Evolutionary conservation across 257 asterid genomes (phyloP), one percentile per base, ranked within the genome.

Genomic region (Prunella vulgaris): DNA sequence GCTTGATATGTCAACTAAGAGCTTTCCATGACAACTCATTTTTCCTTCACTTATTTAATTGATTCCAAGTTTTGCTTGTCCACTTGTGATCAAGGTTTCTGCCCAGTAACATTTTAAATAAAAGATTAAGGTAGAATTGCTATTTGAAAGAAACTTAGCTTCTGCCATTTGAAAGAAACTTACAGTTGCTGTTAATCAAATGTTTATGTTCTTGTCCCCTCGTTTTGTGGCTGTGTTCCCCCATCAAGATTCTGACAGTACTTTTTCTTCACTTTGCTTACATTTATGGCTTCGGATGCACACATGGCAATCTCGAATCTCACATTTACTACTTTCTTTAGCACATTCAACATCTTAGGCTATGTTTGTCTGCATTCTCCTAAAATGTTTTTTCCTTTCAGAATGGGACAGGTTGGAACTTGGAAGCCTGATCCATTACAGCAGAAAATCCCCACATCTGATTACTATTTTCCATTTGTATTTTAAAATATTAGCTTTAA

Each of bases 331-430:
- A n/a, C 54, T 58, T 28, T 49, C 68, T 5, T 30, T 14, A 60
- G 73, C 60, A 60, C 38, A 63, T 64, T 8, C 69, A 56, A 67
- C 58, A 21, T 30, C 38, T 56, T 5, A 27, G 22, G 17, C 54
- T 38, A 6, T 28, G 61, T 51, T 37, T 38, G 56, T 24, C 66
- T 69, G 59, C 30, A 40, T 40, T 38, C 8, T 57, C 64, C 38
- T 21, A 52, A 25, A 68, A 21, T 67, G 65, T 58, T 25, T 42
- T 21, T 32, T n/a, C 37, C 24, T 13, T 21, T 30, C 73, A n/a
- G 48, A 44, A 64, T 37, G 68, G 32, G 60, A 53, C 35, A 58
- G 66, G 37, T 46, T 68, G 49, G 24, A 54, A 53, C 24, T 46
- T 68, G 49, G 24, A 68, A 68, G 17, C 10, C 1, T 54, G n/a